Percentiles rank a stretch among this genome's conserved stretches.
These are phyloP conservation scores for Eucalyptus tenuipes DNA, from an alignment of 345 rosid species.

Conservation along the genomic window DNA sequence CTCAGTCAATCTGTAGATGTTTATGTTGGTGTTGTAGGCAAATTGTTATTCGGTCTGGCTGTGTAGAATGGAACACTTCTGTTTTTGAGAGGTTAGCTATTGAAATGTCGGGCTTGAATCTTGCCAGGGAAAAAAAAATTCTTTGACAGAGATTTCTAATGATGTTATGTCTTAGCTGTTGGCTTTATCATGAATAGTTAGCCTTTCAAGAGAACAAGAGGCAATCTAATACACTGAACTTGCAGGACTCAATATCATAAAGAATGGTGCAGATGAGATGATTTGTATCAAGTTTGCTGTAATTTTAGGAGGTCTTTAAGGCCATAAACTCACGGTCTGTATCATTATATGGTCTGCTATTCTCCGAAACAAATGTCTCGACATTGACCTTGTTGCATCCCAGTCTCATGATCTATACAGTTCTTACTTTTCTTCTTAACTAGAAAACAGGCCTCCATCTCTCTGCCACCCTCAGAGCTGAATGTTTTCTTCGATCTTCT, in stretches of 20 bases:
- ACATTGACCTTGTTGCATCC: neutral
- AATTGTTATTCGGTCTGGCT: neutral
- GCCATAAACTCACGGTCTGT: neutral
- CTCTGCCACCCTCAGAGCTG: neutral
- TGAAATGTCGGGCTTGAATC: neutral
- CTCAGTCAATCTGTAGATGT: neutral
- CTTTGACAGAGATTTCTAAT: neutral
- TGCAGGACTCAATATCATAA: neutral
- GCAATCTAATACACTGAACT: neutral
- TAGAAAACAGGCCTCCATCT: neutral
- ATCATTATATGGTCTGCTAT: neutral
- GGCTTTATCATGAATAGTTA: neutral
- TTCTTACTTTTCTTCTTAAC: neutral
- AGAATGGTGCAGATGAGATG: neutral
- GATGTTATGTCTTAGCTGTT: neutral
- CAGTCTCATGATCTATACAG: neutral
- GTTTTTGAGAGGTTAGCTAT: neutral
- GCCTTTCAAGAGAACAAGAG: neutral
- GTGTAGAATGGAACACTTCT: neutral
- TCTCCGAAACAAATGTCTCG: neutral
- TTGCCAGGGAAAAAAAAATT: neutral
- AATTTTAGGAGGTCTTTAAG: neutral
- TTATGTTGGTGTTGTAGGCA: neutral
- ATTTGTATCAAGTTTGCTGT: neutral
- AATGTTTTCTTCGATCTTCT: neutral